Percentiles rank a stretch among this genome's conserved stretches.
Evolutionary conservation across 2,329 filamentous ascomycete species (phyloP).

Genomic region (Sordariomycetes sp.): DNA sequence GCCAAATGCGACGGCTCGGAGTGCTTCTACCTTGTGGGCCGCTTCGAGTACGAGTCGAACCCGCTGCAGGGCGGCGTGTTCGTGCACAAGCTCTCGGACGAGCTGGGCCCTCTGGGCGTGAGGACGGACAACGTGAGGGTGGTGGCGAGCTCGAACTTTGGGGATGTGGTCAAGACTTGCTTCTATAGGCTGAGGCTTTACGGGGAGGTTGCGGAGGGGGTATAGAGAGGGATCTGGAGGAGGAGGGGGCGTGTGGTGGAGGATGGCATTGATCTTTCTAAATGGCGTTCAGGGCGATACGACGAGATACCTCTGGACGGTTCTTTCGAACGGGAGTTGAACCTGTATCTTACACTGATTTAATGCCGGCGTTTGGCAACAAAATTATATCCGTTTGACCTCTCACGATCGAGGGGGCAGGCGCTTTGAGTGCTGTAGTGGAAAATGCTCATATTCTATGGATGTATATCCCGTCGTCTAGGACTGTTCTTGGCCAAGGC

Average conservation of each 20-base stretch:
- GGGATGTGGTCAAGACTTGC: constrained; percentile 48
- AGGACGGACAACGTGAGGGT: constrained; percentile 42
- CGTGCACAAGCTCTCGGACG: constrained; percentile 39
- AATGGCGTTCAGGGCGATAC: neutral
- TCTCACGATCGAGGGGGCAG: too few species aligned
- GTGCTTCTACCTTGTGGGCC: constrained; percentile 45
- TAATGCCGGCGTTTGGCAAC: neutral
- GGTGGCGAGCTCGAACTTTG: constrained; percentile 47
- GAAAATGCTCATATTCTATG: too few species aligned
- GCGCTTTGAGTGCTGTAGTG: too few species aligned
- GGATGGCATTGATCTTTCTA: neutral
- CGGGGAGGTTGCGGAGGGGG: constrained; percentile 24
- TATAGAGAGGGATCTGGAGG: neutral
- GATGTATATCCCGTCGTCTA: too few species aligned
- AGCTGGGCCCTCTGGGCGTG: constrained; percentile 35
- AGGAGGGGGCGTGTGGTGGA: neutral
- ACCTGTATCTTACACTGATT: neutral
- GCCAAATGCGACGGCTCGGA: constrained; percentile 10
- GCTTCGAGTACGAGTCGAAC: constrained; percentile 41
- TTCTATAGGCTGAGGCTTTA: constrained; percentile 54
- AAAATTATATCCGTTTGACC: too few species aligned
- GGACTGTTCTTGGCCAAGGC: too few species aligned
- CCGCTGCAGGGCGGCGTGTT: constrained; percentile 33
- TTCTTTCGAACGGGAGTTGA: neutral
- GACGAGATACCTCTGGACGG: neutral